Evolutionary conservation across 345 rosid genomes (phyloP).

Genomic region (Salix udensis): DNA sequence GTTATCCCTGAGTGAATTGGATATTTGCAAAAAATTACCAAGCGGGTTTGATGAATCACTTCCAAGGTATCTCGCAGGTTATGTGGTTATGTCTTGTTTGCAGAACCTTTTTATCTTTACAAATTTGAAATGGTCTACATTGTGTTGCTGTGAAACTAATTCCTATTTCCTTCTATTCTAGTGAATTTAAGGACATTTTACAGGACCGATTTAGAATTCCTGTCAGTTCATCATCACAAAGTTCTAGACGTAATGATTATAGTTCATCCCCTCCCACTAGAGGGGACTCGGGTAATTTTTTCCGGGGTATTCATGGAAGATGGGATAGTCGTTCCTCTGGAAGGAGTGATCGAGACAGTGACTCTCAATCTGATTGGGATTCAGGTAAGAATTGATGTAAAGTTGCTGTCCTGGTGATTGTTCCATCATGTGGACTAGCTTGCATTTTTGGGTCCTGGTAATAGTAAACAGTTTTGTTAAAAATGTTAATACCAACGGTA

Average conservation of each 20-base stretch:
- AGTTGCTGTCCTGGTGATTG: background rate
- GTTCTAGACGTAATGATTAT: slow-evolving; percentile 66
- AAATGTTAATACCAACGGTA: background rate
- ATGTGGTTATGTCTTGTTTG: background rate
- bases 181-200: slow-evolving; percentile 62
- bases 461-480: background rate
- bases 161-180: slow-evolving; percentile 22
- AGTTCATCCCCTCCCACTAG: slow-evolving; percentile 85
- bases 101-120: background rate
- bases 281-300: slow-evolving; percentile 58
- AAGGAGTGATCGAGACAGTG: slow-evolving; percentile 70
- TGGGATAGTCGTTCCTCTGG: slow-evolving; percentile 87
- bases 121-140: background rate
- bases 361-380: slow-evolving; percentile 68
- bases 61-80: slow-evolving; percentile 42
- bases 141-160: background rate
- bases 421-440: background rate
- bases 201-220: slow-evolving; percentile 56
- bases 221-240: slow-evolving; percentile 50
- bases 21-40: slow-evolving; percentile 70
- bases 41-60: slow-evolving; percentile 52
- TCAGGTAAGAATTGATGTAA: slow-evolving; percentile 45
- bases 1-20: slow-evolving; percentile 63
- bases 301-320: slow-evolving; percentile 61
- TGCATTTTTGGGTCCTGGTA: background rate